Base-by-base conservation (phyloP, 306 rosid species). In the Corylus americana region DNA sequence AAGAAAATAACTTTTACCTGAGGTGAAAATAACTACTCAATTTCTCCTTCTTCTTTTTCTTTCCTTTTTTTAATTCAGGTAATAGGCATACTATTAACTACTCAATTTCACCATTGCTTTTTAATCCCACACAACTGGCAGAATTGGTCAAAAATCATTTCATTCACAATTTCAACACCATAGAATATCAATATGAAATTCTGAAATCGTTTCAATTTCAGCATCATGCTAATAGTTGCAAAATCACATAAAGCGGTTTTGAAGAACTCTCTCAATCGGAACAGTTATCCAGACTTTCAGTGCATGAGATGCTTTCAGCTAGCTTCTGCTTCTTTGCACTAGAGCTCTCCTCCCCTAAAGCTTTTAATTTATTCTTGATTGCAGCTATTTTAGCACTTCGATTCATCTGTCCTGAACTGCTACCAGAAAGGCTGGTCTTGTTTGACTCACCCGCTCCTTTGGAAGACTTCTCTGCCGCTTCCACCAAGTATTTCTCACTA, bases 331-430 rank as follows among this genome's bases (percentile, higher is more conserved):
- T 93, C 91, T 95, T 93, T 75, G 83, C 73, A 49, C 79, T 74
- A 42, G 87, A 80, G 77, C 90, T 86, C 71, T 92, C 99, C 79
- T 86, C 99, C 75, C 93, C 97, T 69, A 93, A 74, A 58, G 93
- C 85, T 79, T 89, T 93, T 86, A 95, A 77, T 49, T 95, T 95
- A 84, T 93, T 95, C 88, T 93, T 95, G 84, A 95, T 95, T 47
- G 99, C 99, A 55, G 99, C 94, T 62, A 95, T 93, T 86, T 88
- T 95, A 1, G 92, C 92, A 68, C 87, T 86, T 5, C 93, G 92
- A 72, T 88, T 90, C 77, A 88, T 78, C 86, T 87, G 95, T 59
- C 91, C 92, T 27, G 74, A 55, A 63, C 82, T 83, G 51, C 84
- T 87, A 39, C 87, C 82, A 18, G 80, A 27, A 37, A 69, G 70